Base-by-base conservation (phyloP, 495 filamentous ascomycete species). In the Chaetomidium leptoderma region DNA sequence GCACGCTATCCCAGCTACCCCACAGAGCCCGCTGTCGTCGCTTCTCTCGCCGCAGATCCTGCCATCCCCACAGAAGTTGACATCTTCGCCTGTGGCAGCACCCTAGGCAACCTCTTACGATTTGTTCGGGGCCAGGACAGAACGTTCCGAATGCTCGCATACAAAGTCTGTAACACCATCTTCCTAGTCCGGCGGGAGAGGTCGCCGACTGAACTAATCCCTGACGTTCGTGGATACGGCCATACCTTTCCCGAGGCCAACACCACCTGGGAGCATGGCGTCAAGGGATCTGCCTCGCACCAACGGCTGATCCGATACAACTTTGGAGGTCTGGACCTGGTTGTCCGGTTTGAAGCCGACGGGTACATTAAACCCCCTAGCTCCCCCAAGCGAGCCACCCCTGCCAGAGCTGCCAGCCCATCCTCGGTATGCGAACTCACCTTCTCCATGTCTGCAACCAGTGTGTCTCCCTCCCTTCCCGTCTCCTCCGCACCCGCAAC, bases 181-280 rank as follows among this genome's bases (percentile, higher is more conserved):
- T 84, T 89, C 64, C 77, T 89, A 45, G 63, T 84, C 35, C 79
- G 85, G 24, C 72, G 74, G 21, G 82, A 84, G 49, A 84, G 81
- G 50, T 76, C 74, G 1, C 83, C 83, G 0, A 78, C 64, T 0
- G 72, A 78, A 45, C 16, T 71, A 5, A 83, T 88, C 29, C 61
- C 67, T 3, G 74, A 72, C 48, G 70, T 88, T 4, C 53, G 54
- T 6, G 87, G 85, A 0, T 88, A 74, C 63, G 85, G 86, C 8
- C 83, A 87, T 64, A 77, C 80, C 1, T 89, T 89, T 64, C 77
- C 83, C 6, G 82, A 86, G 36, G 75, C 69, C 4, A 86, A 86
- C 62, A 89, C 86, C 2, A 81, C 78, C 1, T 84, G 83, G 80
- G 71, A 76, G 8, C 4, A 55, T 0, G 73, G 70, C 11, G 73